These are phyloP conservation scores for Phytophthora brassicae DNA, from an alignment of 352 stramenopile genomes.

Conservation along the genomic window DNA sequence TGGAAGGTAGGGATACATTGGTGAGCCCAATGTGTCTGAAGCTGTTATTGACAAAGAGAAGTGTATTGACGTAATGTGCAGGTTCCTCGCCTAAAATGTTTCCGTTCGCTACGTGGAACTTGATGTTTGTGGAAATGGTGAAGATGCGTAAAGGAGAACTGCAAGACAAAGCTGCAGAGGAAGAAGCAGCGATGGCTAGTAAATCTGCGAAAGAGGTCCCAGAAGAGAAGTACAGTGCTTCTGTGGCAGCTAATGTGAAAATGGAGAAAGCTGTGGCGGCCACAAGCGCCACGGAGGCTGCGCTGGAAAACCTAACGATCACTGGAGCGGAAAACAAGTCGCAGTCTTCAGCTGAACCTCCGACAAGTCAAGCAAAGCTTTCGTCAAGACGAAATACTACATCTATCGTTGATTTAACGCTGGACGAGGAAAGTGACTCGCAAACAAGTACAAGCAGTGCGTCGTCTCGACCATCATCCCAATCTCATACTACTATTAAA, in stretches of 20 bases:
- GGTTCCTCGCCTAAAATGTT: conserved; percentile 44
- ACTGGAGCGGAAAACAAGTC: neutral
- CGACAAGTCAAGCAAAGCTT: conserved; percentile 19
- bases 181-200: neutral
- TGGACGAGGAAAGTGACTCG: conserved; percentile 34
- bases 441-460: conserved; percentile 5
- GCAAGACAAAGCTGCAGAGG: conserved; percentile 24
- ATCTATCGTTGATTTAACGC: conserved; percentile 43
- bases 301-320: conserved; percentile 34
- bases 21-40: neutral
- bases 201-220: neutral
- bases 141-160: conserved; percentile 40
- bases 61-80: conserved; percentile 7
- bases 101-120: conserved; percentile 48
- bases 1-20: conserved; percentile 40
- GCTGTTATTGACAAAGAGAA: neutral
- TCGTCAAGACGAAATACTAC: conserved; percentile 3
- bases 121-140: conserved; percentile 43
- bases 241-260: conserved; percentile 18
- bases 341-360: neutral
- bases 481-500: conserved; percentile 29
- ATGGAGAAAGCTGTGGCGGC: conserved; percentile 13
- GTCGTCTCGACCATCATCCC: conserved; percentile 1
- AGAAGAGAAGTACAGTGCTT: conserved; percentile 10
- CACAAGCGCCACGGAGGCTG: conserved; percentile 16